Evolutionary conservation across 345 rosid genomes (phyloP), one percentile per base, ranked within the genome.

Genomic region (Acer saccharum): DNA sequence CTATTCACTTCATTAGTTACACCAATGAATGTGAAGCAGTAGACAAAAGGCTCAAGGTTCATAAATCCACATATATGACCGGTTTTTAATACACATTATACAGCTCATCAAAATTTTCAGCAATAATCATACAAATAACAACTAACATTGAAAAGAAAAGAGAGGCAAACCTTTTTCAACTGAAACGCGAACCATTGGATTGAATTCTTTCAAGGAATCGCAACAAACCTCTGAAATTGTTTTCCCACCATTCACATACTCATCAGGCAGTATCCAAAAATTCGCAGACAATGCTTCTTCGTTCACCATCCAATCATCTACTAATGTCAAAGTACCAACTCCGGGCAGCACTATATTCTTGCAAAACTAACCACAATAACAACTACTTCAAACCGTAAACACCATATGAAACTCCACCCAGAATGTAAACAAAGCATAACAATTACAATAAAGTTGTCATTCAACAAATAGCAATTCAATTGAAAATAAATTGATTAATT

Each of bases 291-390:
- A 75, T 44, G 89, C 83, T 54, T 88, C 90, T 79, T 91, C 92
- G 6, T 84, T 86, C 21, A 90, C 91, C 54, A 79, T 65, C 14
- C 97, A 83, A 77, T 91, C 93, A 83, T 96, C 99, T 85, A 94
- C 85, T 73, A 94, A 74, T 3, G 98, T 94, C 88, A 96, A 75
- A 79, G 92, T 89, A 39, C 99, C 97, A 68, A 96, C 93, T 82
- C 99, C 99, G 12, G 98, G 97, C 79, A 92, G 84, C 4, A 94
- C 99, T 78, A 96, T 89, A 84, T 96, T 96, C 88, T 96, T 96
- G 90, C 98, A 96, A 85, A 96, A 94, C 99, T 96, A 84, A 63
- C 23, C 85, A 76, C 29, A 68, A 60, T 14, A 71, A 67, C 27
- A 60, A 72, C 58, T 2, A 76, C 1, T 64, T 25, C 60, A 25